Evolutionary conservation across 352 stramenopile genomes (phyloP).

Genomic region (Blastocystis sp.): DNA sequence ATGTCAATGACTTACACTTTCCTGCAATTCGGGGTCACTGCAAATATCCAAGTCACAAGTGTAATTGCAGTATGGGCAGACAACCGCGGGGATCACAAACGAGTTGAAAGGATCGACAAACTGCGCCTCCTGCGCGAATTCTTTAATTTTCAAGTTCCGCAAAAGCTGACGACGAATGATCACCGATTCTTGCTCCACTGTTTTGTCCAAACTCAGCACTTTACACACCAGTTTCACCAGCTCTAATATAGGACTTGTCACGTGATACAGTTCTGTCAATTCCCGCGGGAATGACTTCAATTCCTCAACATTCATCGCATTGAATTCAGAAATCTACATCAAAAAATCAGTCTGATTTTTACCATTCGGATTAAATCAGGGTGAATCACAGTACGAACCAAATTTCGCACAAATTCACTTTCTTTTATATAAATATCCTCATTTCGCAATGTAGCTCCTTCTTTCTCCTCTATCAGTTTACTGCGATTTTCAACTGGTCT

Average conservation of each 20-base stretch:
- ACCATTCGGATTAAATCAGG: constrained; percentile 75
- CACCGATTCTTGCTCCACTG: constrained; percentile 75
- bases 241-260: constrained; percentile 81
- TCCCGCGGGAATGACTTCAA: constrained; percentile 16
- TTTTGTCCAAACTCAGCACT: constrained; percentile 84
- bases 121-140: constrained; percentile 76
- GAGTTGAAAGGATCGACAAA: constrained; percentile 87
- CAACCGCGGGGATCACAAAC: constrained; percentile 91
- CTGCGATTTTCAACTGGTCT: constrained; percentile 63
- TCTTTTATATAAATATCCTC: constrained; percentile 66
- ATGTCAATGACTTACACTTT: constrained; percentile 57
- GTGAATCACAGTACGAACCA: constrained; percentile 73
- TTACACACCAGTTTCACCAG: constrained; percentile 89
- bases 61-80: constrained; percentile 89
- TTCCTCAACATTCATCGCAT: background rate
- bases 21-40: constrained; percentile 80
- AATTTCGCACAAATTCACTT: constrained; percentile 72
- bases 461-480: background rate
- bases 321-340: constrained; percentile 15
- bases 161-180: constrained; percentile 66
- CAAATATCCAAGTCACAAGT: constrained; percentile 92
- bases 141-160: constrained; percentile 74
- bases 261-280: background rate
- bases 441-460: constrained; percentile 65
- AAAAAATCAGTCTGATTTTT: background rate